These are phyloP conservation scores for Blastobotrys ciferrii DNA, from an alignment of 1,139 yeast species.

Conservation along the genomic window DNA sequence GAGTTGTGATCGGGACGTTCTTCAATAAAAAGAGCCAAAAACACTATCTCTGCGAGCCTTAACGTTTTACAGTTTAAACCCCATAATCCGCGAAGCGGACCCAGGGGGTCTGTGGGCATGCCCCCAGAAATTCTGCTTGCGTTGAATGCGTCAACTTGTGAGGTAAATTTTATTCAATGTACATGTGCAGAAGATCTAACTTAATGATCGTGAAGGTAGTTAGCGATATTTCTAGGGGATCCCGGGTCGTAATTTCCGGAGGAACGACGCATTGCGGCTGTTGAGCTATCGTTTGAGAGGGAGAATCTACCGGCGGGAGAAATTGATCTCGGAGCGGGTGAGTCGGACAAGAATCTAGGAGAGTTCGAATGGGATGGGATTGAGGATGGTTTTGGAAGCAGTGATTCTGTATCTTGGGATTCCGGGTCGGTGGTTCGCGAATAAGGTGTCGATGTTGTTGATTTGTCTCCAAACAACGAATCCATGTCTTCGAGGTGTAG, in stretches of 20 bases:
- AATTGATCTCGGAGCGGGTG: neutral
- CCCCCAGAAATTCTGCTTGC: too few species aligned
- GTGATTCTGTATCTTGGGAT: constrained; percentile 2
- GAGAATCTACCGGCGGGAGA: constrained; percentile 7
- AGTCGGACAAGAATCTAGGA: neutral
- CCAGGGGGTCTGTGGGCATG: too few species aligned
- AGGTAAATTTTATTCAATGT: neutral
- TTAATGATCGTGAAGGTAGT: constrained; percentile 1
- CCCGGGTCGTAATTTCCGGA: constrained; percentile 6
- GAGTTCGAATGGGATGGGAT: constrained; percentile 2
- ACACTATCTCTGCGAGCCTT: too few species aligned
- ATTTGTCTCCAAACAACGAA: constrained; percentile 66
- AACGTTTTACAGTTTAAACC: too few species aligned
- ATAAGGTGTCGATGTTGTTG: constrained; percentile 35
- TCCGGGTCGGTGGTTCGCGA: constrained; percentile 4
- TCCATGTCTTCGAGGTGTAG: constrained; percentile 88
- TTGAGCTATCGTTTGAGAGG: neutral
- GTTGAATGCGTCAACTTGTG: too few species aligned
- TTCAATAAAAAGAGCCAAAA: too few species aligned
- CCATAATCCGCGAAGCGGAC: too few species aligned
- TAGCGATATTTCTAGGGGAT: constrained; percentile 5
- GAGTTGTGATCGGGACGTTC: too few species aligned
- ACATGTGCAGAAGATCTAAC: neutral
- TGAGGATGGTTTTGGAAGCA: constrained; percentile 1
- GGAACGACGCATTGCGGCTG: constrained; percentile 1